Base-by-base conservation (phyloP, 805 yeast genomes). In the Scheffersomyces spartinae region DNA sequence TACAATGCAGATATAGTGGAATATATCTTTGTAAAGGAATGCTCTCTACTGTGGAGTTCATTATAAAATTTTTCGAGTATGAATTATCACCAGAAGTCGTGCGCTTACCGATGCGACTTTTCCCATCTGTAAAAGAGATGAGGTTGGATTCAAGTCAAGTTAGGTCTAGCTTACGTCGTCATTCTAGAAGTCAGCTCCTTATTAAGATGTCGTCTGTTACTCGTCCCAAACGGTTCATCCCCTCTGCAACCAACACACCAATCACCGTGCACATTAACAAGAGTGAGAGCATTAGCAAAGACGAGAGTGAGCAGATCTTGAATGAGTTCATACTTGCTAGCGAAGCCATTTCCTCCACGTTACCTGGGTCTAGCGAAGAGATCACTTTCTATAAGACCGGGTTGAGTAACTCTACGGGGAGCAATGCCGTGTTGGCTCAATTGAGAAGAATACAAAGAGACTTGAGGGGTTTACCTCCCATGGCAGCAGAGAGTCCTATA, bases 381-480 rank as follows among this genome's bases (percentile, higher is more conserved):
- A 28, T 30, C 12, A 36, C 42, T 7, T 37, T 34, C 16, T 20
- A 34, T 4, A 24, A 31, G 10, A 48, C 52, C 2, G 62, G 63
- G 1, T 42, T 57, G 33, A 47, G 57, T 15, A 47, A 43, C 18
- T 35, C 36, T 10, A 35, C 47, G 4, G 56, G 59, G 2, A 33
- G 39, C 43, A 43, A 52, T 41, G 61, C 69, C 15, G 58, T 67
- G 11, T 39, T 60, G 33, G 61, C 80, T 30, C 94, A 81, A 55
- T 58, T 82, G 40, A 67, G 62, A 40, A 65, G 94, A 45, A 58
- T 80, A 20, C 88, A 77, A 44, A 67, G 94, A 52, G 83, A 78
- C 35, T 67, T 81, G 36, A 61, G 84, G 37, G 94, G 94, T 1
- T 62, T 82, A 30, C 88, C 93, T 7, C 93, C 94, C 18, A 40